Evolutionary conservation across 2,329 filamentous ascomycete species (phyloP).

Genomic region (Epichloe sibirici): DNA sequence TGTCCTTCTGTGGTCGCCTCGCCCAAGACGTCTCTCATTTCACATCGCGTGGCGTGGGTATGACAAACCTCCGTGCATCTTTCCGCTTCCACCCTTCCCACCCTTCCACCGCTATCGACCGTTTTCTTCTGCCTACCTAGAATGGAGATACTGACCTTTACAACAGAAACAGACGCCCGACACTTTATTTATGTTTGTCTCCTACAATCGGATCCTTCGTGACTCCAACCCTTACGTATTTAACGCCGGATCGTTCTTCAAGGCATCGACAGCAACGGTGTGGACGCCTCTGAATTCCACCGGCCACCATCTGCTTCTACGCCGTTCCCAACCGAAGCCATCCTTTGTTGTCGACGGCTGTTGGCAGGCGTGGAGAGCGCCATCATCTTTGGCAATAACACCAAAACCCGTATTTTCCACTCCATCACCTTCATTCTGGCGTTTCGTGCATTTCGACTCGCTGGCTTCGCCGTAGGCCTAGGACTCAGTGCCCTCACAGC

Average conservation of each 20-base stretch:
- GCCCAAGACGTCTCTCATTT: background rate
- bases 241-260: background rate
- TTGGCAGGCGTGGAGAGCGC: background rate
- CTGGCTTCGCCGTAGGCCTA: slow-evolving; percentile 45
- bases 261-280: background rate
- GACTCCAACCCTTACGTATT: background rate
- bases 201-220: background rate
- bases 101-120: background rate
- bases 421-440: slow-evolving; percentile 31
- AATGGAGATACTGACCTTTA: background rate
- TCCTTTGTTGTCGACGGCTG: background rate
- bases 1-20: background rate
- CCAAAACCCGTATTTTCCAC: background rate
- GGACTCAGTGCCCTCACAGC: slow-evolving; percentile 45
- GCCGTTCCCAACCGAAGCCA: background rate
- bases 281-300: background rate
- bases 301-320: background rate
- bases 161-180: background rate
- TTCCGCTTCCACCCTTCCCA: background rate
- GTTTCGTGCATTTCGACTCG: slow-evolving; percentile 40
- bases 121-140: background rate
- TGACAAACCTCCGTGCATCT: background rate
- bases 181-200: background rate
- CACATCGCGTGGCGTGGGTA: background rate
- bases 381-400: background rate